These are phyloP conservation scores for Mesembryanthemum crystallinum DNA, from an alignment of 148 eudicot species.

Conservation along the genomic window DNA sequence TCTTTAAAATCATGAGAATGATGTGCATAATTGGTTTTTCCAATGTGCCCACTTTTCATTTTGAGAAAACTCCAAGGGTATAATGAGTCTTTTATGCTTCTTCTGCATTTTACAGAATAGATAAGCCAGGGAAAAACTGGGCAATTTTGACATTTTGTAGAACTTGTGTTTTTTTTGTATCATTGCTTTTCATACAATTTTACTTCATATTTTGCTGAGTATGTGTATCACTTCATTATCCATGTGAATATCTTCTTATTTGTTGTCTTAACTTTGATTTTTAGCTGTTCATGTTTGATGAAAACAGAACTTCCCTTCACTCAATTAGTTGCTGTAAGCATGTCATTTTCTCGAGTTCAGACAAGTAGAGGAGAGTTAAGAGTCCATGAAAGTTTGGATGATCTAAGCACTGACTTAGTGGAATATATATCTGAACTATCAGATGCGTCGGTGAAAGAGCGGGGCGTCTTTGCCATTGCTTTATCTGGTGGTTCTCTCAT, in stretches of 20 bases:
- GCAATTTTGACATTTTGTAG: neutral
- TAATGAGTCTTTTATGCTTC: neutral
- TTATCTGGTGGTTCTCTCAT: slow-evolving; percentile 91
- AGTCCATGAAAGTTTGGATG: slow-evolving; percentile 69
- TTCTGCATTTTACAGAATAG: neutral
- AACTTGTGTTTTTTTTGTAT: neutral
- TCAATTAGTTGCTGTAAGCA: slow-evolving; percentile 30
- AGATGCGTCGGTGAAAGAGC: slow-evolving; percentile 73
- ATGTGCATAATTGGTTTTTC: slow-evolving; percentile 1
- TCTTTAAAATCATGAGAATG: neutral
- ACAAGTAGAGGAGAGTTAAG: slow-evolving; percentile 72
- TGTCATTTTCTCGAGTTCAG: slow-evolving; percentile 58
- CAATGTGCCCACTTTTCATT: neutral
- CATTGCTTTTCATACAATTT: neutral
- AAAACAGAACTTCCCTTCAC: slow-evolving; percentile 19
- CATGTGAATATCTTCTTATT: neutral
- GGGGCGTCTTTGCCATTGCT: slow-evolving; percentile 79
- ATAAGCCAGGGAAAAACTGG: neutral
- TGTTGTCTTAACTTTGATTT: neutral
- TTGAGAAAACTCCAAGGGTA: neutral
- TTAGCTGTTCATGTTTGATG: slow-evolving; percentile 2
- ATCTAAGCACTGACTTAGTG: slow-evolving; percentile 73
- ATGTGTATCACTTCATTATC: neutral
- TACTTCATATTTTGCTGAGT: neutral
- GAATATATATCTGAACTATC: slow-evolving; percentile 84